Conservation (phyloP, 2,329 filamentous ascomycete genomes). For the Fusarium drepaniforme region DNA sequence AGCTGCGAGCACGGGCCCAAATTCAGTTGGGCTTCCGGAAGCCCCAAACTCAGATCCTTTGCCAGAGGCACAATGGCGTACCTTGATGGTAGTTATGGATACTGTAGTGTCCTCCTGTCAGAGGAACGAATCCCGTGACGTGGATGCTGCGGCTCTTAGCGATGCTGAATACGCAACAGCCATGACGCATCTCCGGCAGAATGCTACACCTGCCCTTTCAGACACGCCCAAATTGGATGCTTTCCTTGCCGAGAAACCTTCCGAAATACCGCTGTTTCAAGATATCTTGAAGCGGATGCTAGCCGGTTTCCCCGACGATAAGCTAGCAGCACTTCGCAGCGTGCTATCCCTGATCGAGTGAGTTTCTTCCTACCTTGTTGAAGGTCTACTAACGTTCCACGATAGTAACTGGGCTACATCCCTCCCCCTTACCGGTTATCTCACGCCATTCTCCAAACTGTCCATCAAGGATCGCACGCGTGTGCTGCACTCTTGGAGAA, state of each 20-base stretch:
- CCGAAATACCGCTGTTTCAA: neutral
- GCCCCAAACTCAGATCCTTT: neutral
- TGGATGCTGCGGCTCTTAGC: neutral
- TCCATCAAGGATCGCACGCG: neutral
- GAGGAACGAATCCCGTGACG: no score
- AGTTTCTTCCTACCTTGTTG: neutral
- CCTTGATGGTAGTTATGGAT: neutral
- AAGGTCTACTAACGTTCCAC: neutral
- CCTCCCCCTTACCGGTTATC: neutral
- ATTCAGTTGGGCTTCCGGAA: neutral
- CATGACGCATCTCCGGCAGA: neutral
- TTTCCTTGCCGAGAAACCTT: neutral
- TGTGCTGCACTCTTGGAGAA: neutral
- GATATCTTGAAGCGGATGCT: neutral
- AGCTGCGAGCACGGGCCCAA: neutral
- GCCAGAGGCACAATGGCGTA: neutral
- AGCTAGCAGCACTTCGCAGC: neutral
- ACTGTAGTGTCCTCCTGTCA: neutral
- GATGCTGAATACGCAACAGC: neutral
- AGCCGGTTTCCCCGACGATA: neutral
- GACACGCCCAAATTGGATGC: neutral
- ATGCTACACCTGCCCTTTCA: neutral
- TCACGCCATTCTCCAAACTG: neutral
- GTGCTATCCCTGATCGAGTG: neutral
- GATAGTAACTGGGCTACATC: neutral